Conservation (phyloP, 116 monocot genomes). For the Trichopus zeylanicus region DNA sequence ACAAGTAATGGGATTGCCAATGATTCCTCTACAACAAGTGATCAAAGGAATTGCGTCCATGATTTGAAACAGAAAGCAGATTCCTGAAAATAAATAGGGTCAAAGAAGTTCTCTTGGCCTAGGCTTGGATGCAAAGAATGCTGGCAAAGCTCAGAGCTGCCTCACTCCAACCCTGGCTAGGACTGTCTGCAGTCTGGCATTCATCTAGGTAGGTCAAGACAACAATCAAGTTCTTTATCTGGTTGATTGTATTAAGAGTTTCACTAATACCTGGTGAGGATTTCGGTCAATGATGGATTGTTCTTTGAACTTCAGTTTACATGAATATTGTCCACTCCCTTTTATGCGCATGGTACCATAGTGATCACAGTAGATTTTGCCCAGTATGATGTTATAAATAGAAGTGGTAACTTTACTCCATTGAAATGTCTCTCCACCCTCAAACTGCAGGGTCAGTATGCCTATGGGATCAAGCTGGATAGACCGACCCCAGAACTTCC, state of each 20-base stretch:
- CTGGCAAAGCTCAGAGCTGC: too few relatives aligned
- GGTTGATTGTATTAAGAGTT: not conserved
- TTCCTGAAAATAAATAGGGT: too few relatives aligned
- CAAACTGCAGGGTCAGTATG: conserved; percentile 72
- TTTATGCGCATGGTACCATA: conserved; percentile 90
- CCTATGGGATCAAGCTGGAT: conserved; percentile 95
- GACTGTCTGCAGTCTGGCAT: too few relatives aligned
- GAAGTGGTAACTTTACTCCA: conserved; percentile 96
- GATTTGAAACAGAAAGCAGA: too few relatives aligned
- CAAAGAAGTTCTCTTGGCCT: too few relatives aligned
- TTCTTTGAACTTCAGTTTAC: conserved; percentile 93
- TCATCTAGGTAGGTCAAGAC: not conserved
- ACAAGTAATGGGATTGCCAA: too few relatives aligned
- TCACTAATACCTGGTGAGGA: conserved; percentile 69
- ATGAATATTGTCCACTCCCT: conserved; percentile 78
- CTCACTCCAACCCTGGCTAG: too few relatives aligned
- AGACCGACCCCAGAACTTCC: conserved; percentile 90
- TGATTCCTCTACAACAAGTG: too few relatives aligned
- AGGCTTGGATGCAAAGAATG: too few relatives aligned
- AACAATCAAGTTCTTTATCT: not conserved
- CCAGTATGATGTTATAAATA: conserved; percentile 89
- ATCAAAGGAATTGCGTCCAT: too few relatives aligned
- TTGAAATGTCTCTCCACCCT: conserved; percentile 84
- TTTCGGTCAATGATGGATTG: conserved; percentile 89
- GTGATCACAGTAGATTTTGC: conserved; percentile 93